These are phyloP conservation scores for Talaromyces liani DNA, from an alignment of 495 filamentous ascomycete genomes.

Conservation along the genomic window DNA sequence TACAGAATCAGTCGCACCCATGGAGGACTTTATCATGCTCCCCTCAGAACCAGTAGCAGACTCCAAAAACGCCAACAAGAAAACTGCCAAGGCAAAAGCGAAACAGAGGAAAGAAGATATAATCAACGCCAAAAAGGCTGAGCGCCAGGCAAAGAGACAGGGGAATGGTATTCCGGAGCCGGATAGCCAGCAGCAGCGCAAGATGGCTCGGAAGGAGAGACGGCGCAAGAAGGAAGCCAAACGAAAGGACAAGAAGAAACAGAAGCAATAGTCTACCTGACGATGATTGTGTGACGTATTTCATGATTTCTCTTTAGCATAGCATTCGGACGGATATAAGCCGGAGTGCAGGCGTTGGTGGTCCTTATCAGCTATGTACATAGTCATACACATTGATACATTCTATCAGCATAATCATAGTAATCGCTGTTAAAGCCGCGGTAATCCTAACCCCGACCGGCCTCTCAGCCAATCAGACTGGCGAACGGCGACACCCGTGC, in stretches of 20 bases:
- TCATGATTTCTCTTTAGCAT: not conserved
- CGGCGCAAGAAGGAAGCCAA: conserved; percentile 29
- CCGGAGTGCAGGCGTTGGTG: not conserved
- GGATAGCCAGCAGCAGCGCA: conserved; percentile 15
- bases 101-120: conserved; percentile 14
- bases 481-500: not conserved
- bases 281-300: not conserved
- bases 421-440: not conserved
- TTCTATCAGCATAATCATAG: not conserved
- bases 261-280: not conserved
- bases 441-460: not conserved
- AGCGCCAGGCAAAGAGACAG: conserved; percentile 2
- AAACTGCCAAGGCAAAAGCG: conserved; percentile 21
- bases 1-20: not conserved
- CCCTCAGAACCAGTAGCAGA: conserved; percentile 16
- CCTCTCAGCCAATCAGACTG: not conserved
- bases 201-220: conserved; percentile 26
- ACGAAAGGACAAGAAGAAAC: conserved; percentile 2
- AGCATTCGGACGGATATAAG: not conserved
- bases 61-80: conserved; percentile 15
- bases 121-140: conserved; percentile 5
- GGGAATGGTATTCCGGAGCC: not conserved
- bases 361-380: not conserved
- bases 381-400: not conserved
- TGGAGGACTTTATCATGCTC: not conserved